Conservation (phyloP, 305 asterid genomes). For the Solanum hybrid region DNA sequence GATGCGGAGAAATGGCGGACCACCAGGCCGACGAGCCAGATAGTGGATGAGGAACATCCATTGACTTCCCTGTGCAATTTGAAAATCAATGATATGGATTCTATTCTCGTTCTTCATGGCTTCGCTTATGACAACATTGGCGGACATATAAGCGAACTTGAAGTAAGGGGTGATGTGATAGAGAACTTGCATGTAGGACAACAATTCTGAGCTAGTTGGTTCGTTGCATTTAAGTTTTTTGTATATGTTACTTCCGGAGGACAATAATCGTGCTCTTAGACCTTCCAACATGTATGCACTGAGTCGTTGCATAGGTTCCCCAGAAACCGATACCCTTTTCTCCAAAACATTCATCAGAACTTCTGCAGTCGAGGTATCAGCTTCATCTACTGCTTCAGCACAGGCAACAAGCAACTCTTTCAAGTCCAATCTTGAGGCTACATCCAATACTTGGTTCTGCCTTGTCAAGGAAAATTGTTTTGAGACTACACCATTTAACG, state of each 20-base stretch:
- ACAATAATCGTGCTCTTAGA: constrained; percentile 56
- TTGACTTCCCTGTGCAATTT: constrained; percentile 91
- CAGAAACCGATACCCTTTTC: constrained; percentile 65
- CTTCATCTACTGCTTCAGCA: constrained; percentile 48
- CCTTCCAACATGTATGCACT: constrained; percentile 93
- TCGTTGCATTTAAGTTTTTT: constrained; percentile 78
- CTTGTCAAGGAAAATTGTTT: constrained; percentile 35
- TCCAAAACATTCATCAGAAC: constrained; percentile 57
- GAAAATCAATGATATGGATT: constrained; percentile 78
- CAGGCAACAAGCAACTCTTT: constrained; percentile 42
- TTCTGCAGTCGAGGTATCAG: constrained; percentile 49
- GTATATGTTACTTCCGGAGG: constrained; percentile 82
- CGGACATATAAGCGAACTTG: constrained; percentile 73
- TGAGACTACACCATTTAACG: constrained; percentile 27
- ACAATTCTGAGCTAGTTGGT: constrained; percentile 66
- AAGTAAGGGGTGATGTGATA: constrained; percentile 70
- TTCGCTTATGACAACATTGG: constrained; percentile 64
- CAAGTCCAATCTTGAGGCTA: constrained; percentile 65
- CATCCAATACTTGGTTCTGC: constrained; percentile 45
- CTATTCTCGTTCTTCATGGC: constrained; percentile 58
- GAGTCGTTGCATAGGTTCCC: constrained; percentile 73
- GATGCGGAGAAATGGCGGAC: constrained; percentile 62
- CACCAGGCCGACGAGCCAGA: constrained; percentile 55
- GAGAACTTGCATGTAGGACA: constrained; percentile 75
- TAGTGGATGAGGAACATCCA: constrained; percentile 59